Percentiles rank a stretch among this genome's conserved stretches.
Conservation (phyloP, 176 grass and related monocot species). For the Raddia distichophylla region DNA sequence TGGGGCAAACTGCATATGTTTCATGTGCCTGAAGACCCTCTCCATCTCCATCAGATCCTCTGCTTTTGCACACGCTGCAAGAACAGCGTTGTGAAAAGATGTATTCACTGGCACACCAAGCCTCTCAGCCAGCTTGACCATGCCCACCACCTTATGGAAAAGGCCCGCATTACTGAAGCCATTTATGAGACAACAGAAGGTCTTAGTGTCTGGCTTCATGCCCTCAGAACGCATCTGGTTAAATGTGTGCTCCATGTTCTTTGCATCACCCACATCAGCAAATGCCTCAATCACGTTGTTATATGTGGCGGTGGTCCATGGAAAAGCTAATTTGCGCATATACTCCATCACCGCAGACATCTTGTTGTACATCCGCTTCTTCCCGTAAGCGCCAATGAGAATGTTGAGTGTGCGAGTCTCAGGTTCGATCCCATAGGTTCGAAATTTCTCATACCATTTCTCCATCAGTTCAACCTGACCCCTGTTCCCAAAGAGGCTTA, state of each 20-base stretch:
- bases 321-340: constrained; percentile 85
- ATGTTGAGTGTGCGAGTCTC: constrained; percentile 95
- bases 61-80: constrained; percentile 75
- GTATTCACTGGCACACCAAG: constrained; percentile 58
- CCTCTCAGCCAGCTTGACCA: constrained; percentile 85
- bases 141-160: constrained; percentile 93
- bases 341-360: constrained; percentile 97
- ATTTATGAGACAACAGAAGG: constrained; percentile 85
- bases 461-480: constrained; percentile 79
- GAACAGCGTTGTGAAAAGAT: constrained; percentile 69
- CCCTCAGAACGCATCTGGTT: constrained; percentile 90
- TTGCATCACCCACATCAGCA: constrained; percentile 69
- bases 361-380: constrained; percentile 86
- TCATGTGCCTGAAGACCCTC: constrained; percentile 90
- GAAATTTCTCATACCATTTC: constrained; percentile 95
- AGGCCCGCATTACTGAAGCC: constrained; percentile 80
- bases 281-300: constrained; percentile 95
- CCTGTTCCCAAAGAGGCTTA: constrained; percentile 82
- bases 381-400: constrained; percentile 87
- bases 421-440: constrained; percentile 78
- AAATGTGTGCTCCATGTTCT: constrained; percentile 92
- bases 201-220: constrained; percentile 85
- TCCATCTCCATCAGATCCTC: constrained; percentile 96
- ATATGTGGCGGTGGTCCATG: constrained; percentile 91
- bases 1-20: constrained; percentile 62